Percentiles rank a stretch among this genome's conserved stretches.
Evolutionary conservation across 169 alveolate species (phyloP).

Genomic region (Babesia bovis): DNA sequence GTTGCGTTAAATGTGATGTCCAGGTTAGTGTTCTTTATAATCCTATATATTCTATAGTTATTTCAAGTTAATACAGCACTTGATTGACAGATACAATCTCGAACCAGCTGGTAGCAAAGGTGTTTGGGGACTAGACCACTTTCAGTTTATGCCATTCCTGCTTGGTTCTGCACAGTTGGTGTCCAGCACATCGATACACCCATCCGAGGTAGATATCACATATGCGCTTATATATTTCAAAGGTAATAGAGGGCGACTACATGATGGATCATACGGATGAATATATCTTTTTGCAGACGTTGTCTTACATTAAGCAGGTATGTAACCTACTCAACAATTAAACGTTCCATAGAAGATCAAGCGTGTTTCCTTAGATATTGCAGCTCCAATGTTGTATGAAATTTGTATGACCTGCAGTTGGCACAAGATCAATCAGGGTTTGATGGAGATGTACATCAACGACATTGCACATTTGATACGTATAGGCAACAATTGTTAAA

Average conservation of each 20-base stretch:
- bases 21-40: conserved; percentile 17
- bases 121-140: conserved; percentile 99
- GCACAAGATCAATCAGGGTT: conserved; percentile 57
- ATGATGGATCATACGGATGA: conserved; percentile 65
- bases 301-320: conserved; percentile 82
- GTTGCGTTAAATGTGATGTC: conserved; percentile 31
- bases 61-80: conserved; percentile 89
- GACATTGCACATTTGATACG: conserved; percentile 21
- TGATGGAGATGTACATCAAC: conserved; percentile 51
- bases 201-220: conserved; percentile 56
- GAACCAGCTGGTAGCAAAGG: conserved; percentile 99
- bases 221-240: not conserved
- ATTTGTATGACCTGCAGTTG: conserved; percentile 84
- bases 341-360: conserved; percentile 10
- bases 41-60: conserved; percentile 76
- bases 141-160: conserved; percentile 93
- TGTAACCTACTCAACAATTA: conserved; percentile 56
- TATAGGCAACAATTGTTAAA: not conserved
- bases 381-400: conserved; percentile 91
- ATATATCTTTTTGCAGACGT: conserved; percentile 86
- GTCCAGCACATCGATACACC: conserved; percentile 60
- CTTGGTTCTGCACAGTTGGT: conserved; percentile 95
- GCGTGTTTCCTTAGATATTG: conserved; percentile 77
- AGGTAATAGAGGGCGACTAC: conserved; percentile 28
- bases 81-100: conserved; percentile 90